phyloP scores from a whole-genome alignment of 805 yeast species.

The Metschnikowia amazonensis region DNA sequence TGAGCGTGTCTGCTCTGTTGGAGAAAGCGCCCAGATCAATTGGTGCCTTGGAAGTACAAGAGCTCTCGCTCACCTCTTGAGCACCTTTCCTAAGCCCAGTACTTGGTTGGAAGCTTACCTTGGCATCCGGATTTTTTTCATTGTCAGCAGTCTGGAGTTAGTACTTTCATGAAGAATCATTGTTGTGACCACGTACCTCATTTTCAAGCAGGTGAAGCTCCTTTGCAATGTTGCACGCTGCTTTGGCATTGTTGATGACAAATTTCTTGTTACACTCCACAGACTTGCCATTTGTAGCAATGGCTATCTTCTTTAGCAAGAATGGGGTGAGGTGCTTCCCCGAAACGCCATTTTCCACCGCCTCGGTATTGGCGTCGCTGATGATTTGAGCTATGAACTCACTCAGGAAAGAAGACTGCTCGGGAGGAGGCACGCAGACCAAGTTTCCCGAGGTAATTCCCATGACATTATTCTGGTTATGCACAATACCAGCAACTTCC shows the following conservation, averaged over 20 bases:
- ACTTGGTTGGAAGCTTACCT: background rate
- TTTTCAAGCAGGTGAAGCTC: conserved; percentile 30
- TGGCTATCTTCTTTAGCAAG: conserved; percentile 59
- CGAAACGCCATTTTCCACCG: conserved; percentile 45
- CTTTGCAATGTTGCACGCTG: conserved; percentile 65
- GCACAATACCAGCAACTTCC: conserved; percentile 62
- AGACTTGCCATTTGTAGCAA: conserved; percentile 65
- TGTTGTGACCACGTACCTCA: background rate
- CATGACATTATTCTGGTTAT: conserved; percentile 43
- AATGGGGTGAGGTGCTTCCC: conserved; percentile 85
- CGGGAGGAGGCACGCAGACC: conserved; percentile 82
- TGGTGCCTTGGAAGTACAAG: background rate
- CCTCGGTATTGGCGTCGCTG: conserved; percentile 53
- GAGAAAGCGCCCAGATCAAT: background rate
- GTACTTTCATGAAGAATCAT: background rate
- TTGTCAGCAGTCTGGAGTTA: background rate
- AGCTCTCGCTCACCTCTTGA: background rate
- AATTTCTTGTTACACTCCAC: conserved; percentile 69
- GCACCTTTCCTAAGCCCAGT: background rate
- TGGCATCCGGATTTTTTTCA: background rate
- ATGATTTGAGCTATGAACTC: conserved; percentile 53
- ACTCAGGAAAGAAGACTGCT: conserved; percentile 53
- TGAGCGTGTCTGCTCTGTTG: conserved; percentile 31
- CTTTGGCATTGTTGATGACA: conserved; percentile 69
- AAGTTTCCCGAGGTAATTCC: conserved; percentile 62